Evolutionary conservation across 1,139 yeast species (phyloP).

Genomic region (Nakaseomyces sp.): DNA sequence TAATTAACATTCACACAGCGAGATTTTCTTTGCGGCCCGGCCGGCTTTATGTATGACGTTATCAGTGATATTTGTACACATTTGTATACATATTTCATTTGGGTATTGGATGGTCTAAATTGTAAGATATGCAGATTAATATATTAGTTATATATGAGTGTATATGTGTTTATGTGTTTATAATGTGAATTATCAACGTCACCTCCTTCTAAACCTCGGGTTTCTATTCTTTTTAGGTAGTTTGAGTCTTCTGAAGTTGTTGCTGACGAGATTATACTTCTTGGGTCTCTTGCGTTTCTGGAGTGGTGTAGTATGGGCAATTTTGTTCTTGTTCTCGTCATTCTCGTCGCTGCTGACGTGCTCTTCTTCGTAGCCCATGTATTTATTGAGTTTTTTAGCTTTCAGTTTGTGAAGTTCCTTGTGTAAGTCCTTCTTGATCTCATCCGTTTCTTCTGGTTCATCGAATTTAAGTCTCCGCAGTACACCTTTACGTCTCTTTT

Average conservation of each 20-base stretch:
- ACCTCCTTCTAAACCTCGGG: slow-evolving; percentile 7
- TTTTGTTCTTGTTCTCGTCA: slow-evolving; percentile 7
- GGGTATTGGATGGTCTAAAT: too few species aligned
- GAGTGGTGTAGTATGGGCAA: slow-evolving; percentile 4
- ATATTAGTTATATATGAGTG: too few species aligned
- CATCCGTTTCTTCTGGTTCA: slow-evolving; percentile 4
- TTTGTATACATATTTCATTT: too few species aligned
- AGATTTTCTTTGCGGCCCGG: too few species aligned
- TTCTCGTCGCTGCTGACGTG: slow-evolving; percentile 11
- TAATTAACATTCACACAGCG: too few species aligned
- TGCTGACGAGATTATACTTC: slow-evolving; percentile 31
- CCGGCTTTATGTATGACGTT: too few species aligned
- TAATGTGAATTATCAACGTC: too few species aligned
- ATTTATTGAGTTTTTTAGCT: slow-evolving; percentile 19
- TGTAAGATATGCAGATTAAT: too few species aligned
- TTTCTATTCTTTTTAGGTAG: slow-evolving; percentile 21
- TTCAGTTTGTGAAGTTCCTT: slow-evolving; percentile 24
- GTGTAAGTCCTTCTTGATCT: slow-evolving; percentile 19
- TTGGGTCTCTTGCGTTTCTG: slow-evolving; percentile 17
- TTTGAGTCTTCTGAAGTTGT: slow-evolving; percentile 30
- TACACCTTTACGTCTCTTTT: slow-evolving; percentile 11
- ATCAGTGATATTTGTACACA: too few species aligned
- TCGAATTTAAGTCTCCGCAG: slow-evolving; percentile 13
- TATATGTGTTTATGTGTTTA: too few species aligned
- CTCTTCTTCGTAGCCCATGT: slow-evolving; percentile 14